Evolutionary conservation across 768 basidiomycete genomes (phyloP), one percentile per base, ranked within the genome.

Genomic region (Tephrocybe rancida): DNA sequence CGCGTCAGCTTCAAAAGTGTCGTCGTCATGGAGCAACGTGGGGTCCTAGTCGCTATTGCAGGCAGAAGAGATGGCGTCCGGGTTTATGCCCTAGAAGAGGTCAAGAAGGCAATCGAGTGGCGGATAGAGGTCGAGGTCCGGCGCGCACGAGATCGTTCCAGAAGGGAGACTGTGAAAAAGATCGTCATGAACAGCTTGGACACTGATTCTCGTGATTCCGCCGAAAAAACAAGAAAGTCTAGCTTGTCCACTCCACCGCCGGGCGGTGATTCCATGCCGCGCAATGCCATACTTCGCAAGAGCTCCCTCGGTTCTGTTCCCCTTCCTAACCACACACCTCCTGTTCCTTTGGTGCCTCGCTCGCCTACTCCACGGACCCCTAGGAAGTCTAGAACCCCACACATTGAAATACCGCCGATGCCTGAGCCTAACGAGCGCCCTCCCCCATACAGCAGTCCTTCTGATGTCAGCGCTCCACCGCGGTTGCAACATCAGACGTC

Each of bases 21-120:
- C n/a, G 88, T 94, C 0, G 87, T 94, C 13, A 94, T 94, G 92
- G 92, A 94, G 61, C 89, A 93, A 63, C 87, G 92, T 26, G 92
- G 91, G 6, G 90, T 94, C 0, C 73, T 94, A n/a, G 92, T 94
- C 8, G 91, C 92, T 11, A 92, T 94, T 56, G 92, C 92, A 14
- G 92, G 92, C 8, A 76, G 92, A 56, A 74, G 92, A 60, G 90
- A 93, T 57, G 91, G 92, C 3, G 91, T 94, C 39, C 81, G 92
- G 30, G 92, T 94, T 16, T 94, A 94, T 67, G 92, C 92, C 16
- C 74, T 94, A 14, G 91, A 93, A 54, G 92, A 94, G 62, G 82
- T 94, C 11, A 89, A 86, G 68, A 90, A 86, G 64, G 88, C 86
- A 2, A 85, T 94, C 5, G 92, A 94, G 68, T 93, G 90, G 91